Conservation (phyloP, 2,329 filamentous ascomycete genomes). For the Venturia asperata region DNA sequence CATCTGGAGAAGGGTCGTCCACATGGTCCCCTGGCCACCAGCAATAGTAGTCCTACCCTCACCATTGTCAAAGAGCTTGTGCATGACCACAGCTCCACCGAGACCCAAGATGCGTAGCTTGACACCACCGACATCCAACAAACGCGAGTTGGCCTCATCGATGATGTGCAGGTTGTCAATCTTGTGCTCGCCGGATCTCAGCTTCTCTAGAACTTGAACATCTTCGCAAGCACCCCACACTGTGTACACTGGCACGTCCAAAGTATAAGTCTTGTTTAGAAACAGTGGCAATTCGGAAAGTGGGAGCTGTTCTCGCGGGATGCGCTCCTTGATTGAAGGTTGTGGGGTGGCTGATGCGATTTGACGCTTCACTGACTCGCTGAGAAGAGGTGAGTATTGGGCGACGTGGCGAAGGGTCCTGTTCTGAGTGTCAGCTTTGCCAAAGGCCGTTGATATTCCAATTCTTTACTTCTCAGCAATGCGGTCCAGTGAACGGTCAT, state of each 20-base stretch:
- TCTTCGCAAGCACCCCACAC: conserved; percentile 99
- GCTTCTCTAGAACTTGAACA: conserved; percentile 94
- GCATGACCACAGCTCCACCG: conserved; percentile 96
- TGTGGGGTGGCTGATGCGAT: conserved; percentile 62
- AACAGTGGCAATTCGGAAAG: conserved; percentile 89
- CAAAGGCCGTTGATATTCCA: conserved; percentile 1
- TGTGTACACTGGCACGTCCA: conserved; percentile 95
- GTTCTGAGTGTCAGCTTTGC: conserved; percentile 22
- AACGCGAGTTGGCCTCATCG: conserved; percentile 91
- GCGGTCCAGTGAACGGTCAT: conserved; percentile 87
- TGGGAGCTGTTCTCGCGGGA: conserved; percentile 71
- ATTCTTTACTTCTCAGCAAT: conserved; percentile 85
- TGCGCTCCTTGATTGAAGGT: conserved; percentile 71
- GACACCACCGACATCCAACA: conserved; percentile 89
- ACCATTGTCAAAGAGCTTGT: conserved; percentile 98
- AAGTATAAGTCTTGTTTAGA: conserved; percentile 77
- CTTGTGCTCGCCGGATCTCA: conserved; percentile 96
- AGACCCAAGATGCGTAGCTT: conserved; percentile 91
- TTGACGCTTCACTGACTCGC: conserved; percentile 62
- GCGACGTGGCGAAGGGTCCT: conserved; percentile 97
- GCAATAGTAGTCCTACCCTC: conserved; percentile 97
- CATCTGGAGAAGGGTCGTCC: conserved; percentile 97
- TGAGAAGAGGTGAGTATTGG: conserved; percentile 92
- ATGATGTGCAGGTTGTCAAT: conserved; percentile 96
- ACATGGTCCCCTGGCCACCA: conserved; percentile 98